Evolutionary conservation across 192 early-diverging fungal species (phyloP), one percentile per base, ranked within the genome.

Genomic region (Lunasporangiospora selenospora): DNA sequence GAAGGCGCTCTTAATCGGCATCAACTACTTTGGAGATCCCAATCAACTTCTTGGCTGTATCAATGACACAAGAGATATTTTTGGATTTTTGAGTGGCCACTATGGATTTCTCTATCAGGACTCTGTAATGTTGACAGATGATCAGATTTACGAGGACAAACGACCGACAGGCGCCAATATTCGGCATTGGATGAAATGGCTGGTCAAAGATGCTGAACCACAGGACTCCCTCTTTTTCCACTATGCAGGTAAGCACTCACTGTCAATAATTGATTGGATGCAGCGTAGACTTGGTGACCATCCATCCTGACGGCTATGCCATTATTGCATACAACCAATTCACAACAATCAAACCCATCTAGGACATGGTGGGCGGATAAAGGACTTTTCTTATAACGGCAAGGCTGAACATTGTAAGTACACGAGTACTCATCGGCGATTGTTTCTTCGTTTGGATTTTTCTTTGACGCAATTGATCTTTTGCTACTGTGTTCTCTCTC

Each of bases 161-260:
- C 21, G 69, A 12, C 80, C 81, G 2, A 89, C 86, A 18, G 62
- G 78, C 32, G 77, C 78, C 34, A 80, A 84, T 49, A 89, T 89
- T 21, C 76, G 83, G 15, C 67, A 83, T 30, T 84, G 79, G 36
- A 88, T 93, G 66, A 77, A 79, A 31, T 89, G 88, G 79, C 83
- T 94, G 43, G 87, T 90, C 57, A 67, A 71, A 40, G 87, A 77
- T 26, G 83, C 88, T 31, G 70, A 77, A 29, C 83, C 92, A 41
- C 87, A 87, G 48, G 91, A 92, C 63, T 86, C 87, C 8, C 77
- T 94, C 54, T 88, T 90, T 60, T 87, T 93, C 70, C 89, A 91
- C 71, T 93, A 80, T 63, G 89, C 83, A 50, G 93, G 93, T 30
- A 90, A 90, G 57, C 86, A n/a, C n/a, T n/a, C n/a, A n/a, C n/a